These are phyloP conservation scores for Heliocybe sulcata DNA, from an alignment of 1,284 basidiomycete species.

Conservation along the genomic window DNA sequence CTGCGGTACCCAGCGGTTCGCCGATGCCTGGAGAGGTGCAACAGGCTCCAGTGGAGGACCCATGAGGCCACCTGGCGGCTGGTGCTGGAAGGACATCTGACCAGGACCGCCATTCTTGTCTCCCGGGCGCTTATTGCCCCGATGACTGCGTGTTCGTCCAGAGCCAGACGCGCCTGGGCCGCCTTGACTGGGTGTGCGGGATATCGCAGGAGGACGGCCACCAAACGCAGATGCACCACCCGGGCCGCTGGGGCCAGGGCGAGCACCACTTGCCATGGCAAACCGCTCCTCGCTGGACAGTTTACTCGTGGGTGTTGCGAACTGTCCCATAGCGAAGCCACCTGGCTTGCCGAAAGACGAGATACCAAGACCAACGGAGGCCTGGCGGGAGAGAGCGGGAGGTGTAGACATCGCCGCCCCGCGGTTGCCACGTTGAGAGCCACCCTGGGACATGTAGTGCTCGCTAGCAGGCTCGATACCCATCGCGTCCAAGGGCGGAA, in stretches of 20 bases:
- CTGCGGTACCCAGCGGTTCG: slow-evolving; percentile 74
- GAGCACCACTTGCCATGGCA: slow-evolving; percentile 30
- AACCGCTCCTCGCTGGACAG: slow-evolving; percentile 74
- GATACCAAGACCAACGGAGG: slow-evolving; percentile 53
- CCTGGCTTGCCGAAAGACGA: slow-evolving; percentile 38
- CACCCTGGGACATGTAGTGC: slow-evolving; percentile 48
- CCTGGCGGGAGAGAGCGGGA: slow-evolving; percentile 34
- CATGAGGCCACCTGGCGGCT: neutral
- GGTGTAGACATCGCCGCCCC: slow-evolving; percentile 30
- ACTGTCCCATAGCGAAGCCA: slow-evolving; percentile 71
- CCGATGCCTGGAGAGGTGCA: slow-evolving; percentile 68
- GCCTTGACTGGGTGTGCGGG: slow-evolving; percentile 73
- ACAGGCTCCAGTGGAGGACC: slow-evolving; percentile 48
- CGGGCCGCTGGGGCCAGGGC: slow-evolving; percentile 31
- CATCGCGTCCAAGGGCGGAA: slow-evolving; percentile 87
- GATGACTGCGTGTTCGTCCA: slow-evolving; percentile 61
- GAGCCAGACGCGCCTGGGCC: slow-evolving; percentile 35
- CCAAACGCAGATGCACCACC: slow-evolving; percentile 25
- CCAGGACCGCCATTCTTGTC: slow-evolving; percentile 34
- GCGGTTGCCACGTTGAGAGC: slow-evolving; percentile 51
- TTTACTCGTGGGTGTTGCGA: slow-evolving; percentile 49
- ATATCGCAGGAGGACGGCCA: slow-evolving; percentile 49
- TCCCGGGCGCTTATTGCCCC: slow-evolving; percentile 50
- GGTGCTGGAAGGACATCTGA: neutral
- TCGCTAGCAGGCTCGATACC: slow-evolving; percentile 77